Evolutionary conservation across 306 rosid genomes (phyloP).

Genomic region (Quercus ilex): DNA sequence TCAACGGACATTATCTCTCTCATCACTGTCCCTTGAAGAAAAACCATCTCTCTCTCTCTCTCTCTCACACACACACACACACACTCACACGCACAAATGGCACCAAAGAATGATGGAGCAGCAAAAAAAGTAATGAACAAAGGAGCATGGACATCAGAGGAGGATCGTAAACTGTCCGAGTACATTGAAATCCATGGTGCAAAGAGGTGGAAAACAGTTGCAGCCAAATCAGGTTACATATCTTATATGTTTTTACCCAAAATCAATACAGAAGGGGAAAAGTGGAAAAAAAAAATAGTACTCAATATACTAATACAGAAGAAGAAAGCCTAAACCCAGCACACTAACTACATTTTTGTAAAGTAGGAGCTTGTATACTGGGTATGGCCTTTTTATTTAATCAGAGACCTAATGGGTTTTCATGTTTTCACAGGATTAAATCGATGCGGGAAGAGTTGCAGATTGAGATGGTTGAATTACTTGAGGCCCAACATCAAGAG

Average conservation of each 20-base stretch:
- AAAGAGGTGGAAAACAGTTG: slow-evolving; percentile 50
- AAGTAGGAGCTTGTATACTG: no score
- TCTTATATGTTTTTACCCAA: neutral
- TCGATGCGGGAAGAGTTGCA: slow-evolving; percentile 64
- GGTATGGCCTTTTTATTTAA: neutral
- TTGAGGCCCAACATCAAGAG: slow-evolving; percentile 71
- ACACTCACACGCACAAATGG: slow-evolving; percentile 21
- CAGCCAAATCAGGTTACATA: slow-evolving; percentile 41
- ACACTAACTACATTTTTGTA: neutral
- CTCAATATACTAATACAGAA: neutral
- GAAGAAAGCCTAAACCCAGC: neutral
- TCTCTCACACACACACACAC: neutral
- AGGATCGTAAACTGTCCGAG: slow-evolving; percentile 49
- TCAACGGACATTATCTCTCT: neutral
- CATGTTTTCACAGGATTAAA: slow-evolving; percentile 32
- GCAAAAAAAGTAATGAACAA: slow-evolving; percentile 32
- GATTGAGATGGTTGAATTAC: slow-evolving; percentile 67
- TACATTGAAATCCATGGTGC: slow-evolving; percentile 58
- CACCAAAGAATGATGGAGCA: slow-evolving; percentile 32
- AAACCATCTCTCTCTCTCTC: neutral
- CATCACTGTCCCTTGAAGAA: neutral
- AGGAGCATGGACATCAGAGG: slow-evolving; percentile 66
- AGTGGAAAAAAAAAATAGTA: neutral
- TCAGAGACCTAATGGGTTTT: neutral
- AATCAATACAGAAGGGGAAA: neutral